Percentiles rank a stretch among this genome's conserved stretches.
Evolutionary conservation across 345 rosid species (phyloP).

Genomic region (Citrus australasica): DNA sequence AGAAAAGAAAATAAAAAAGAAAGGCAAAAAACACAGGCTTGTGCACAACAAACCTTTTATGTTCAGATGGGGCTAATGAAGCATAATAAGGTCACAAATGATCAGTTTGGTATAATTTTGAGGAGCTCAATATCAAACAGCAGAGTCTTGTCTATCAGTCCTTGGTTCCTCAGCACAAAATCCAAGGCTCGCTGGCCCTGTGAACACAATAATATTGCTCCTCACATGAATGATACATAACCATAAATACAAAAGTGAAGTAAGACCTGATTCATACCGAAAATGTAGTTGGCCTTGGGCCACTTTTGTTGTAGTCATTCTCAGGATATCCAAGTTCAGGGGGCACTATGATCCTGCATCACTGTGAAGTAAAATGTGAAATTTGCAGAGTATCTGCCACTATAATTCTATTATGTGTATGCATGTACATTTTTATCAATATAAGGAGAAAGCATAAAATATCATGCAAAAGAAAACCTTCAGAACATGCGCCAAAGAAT

Average conservation of each 20-base stretch:
- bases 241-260: not conserved
- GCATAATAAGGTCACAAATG: not conserved
- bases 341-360: conserved; percentile 90
- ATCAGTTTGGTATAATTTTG: conserved; percentile 56
- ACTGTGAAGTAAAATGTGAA: conserved; percentile 38
- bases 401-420: too few species aligned
- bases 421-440: not conserved
- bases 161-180: conserved; percentile 94
- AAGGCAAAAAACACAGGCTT: not conserved
- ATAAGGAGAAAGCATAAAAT: not conserved
- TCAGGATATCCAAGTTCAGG: conserved; percentile 96
- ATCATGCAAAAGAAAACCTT: not conserved
- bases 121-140: conserved; percentile 93
- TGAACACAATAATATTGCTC: not conserved
- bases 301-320: conserved; percentile 79
- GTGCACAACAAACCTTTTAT: conserved; percentile 12
- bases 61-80: not conserved
- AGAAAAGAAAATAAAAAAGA: not conserved
- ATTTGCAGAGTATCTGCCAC: conserved; percentile 9
- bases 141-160: conserved; percentile 90
- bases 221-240: not conserved
- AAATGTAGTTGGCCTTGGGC: conserved; percentile 81
- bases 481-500: not conserved
- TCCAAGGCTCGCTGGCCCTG: conserved; percentile 97
- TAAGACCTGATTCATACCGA: conserved; percentile 47